Conservation (phyloP, 352 stramenopile species). For the Discostella stelligera region DNA sequence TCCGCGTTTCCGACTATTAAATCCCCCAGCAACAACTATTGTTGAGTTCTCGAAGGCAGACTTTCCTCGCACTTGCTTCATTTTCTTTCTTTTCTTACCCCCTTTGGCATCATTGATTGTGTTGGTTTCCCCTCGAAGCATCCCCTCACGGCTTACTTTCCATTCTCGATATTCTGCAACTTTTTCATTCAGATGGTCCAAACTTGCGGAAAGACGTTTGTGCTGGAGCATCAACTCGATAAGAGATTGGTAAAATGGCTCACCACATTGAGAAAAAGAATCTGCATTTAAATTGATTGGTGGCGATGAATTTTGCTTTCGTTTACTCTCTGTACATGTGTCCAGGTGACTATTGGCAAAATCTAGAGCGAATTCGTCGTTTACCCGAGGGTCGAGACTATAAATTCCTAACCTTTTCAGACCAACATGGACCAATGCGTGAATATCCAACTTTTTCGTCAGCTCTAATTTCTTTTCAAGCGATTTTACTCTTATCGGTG, state of each 20-base stretch:
- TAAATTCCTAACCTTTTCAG: conserved; percentile 48
- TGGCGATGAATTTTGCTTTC: conserved; percentile 15
- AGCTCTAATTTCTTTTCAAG: conserved; percentile 42
- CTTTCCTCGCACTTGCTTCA: conserved; percentile 7
- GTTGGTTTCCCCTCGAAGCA: conserved; percentile 15
- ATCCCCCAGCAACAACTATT: conserved; percentile 25
- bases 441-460: conserved; percentile 51
- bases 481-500: conserved; percentile 26
- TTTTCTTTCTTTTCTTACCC: conserved; percentile 36
- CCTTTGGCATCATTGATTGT: conserved; percentile 5
- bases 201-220: conserved; percentile 51
- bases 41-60: conserved; percentile 22
- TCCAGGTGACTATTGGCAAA: neutral
- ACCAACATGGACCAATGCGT: conserved; percentile 38
- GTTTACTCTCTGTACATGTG: conserved; percentile 11
- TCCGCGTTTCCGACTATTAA: conserved; percentile 10
- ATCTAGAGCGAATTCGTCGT: conserved; percentile 2
- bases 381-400: conserved; percentile 28
- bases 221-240: conserved; percentile 63
- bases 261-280: conserved; percentile 11
- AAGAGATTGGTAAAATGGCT: conserved; percentile 40
- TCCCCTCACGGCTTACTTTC: conserved; percentile 38
- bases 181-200: conserved; percentile 70
- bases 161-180: conserved; percentile 71
- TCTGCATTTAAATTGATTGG: conserved; percentile 7